These are phyloP conservation scores for Colletotrichum cuscutae DNA, from an alignment of 2,329 filamentous ascomycete species.

Conservation along the genomic window DNA sequence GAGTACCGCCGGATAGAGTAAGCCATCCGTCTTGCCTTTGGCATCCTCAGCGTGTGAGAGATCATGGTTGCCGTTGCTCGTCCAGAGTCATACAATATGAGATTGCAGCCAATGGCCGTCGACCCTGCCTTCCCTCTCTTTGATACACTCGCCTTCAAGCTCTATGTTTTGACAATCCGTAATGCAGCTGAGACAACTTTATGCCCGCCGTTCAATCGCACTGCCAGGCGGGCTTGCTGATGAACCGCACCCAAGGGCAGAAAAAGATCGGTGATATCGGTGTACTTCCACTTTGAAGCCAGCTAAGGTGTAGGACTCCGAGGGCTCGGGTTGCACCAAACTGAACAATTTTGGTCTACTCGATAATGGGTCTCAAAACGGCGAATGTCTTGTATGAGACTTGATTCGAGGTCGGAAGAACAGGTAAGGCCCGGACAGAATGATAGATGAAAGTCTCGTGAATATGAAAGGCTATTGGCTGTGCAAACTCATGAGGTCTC, in stretches of 20 bases:
- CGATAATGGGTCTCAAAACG: neutral
- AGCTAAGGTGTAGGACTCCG: neutral
- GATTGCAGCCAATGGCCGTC: no score
- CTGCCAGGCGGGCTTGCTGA: neutral
- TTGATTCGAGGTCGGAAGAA: neutral
- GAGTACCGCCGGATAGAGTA: conserved; percentile 43
- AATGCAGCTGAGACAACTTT: neutral
- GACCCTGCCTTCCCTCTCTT: neutral
- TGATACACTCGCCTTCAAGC: neutral
- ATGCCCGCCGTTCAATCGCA: neutral
- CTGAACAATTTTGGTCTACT: neutral
- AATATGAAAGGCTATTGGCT: neutral
- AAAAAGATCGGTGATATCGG: neutral
- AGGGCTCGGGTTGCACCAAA: neutral
- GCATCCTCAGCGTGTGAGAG: conserved; percentile 37
- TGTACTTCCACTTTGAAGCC: neutral
- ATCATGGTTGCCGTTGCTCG: conserved; percentile 8
- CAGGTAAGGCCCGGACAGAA: neutral
- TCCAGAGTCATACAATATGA: neutral
- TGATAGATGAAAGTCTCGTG: neutral
- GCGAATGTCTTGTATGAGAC: neutral
- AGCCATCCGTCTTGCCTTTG: neutral
- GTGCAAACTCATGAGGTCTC: conserved; percentile 1
- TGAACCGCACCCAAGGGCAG: neutral
- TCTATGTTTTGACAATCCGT: neutral